These are phyloP conservation scores for Begonia masoniana DNA, from an alignment of 306 rosid genomes.

Conservation along the genomic window DNA sequence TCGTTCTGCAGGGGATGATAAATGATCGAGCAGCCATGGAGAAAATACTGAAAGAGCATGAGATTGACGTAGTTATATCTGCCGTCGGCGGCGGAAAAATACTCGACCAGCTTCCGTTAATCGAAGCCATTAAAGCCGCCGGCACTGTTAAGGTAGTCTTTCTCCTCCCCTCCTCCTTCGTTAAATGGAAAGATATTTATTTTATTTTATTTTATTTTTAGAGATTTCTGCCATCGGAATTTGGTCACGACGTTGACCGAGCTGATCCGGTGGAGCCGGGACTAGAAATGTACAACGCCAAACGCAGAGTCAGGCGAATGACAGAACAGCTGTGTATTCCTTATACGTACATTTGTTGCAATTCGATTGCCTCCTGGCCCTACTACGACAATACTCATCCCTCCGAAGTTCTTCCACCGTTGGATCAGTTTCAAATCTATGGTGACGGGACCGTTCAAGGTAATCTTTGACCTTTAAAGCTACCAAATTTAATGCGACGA, in stretches of 20 bases:
- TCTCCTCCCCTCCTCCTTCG: no score
- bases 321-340: slow-evolving; percentile 32
- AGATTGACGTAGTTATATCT: slow-evolving; percentile 42
- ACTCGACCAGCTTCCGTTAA: slow-evolving; percentile 33
- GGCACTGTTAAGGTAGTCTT: slow-evolving; percentile 38
- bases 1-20: slow-evolving; percentile 29
- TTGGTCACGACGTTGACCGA: slow-evolving; percentile 64
- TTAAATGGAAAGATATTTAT: no score
- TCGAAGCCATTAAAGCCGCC: slow-evolving; percentile 38
- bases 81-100: slow-evolving; percentile 30
- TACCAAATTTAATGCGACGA: no score
- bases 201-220: no score
- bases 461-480: slow-evolving; percentile 4
- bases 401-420: slow-evolving; percentile 40
- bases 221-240: slow-evolving; percentile 69
- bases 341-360: slow-evolving; percentile 46
- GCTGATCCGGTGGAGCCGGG: slow-evolving; percentile 71
- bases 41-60: slow-evolving; percentile 34
- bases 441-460: slow-evolving; percentile 65
- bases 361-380: slow-evolving; percentile 75
- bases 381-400: slow-evolving; percentile 50
- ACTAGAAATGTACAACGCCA: slow-evolving; percentile 29
- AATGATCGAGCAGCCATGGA: slow-evolving; percentile 30
- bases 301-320: slow-evolving; percentile 33
- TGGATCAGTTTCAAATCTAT: slow-evolving; percentile 45